Evolutionary conservation across 192 early-diverging fungal species (phyloP).

Genomic region (Coemansia sp.): DNA sequence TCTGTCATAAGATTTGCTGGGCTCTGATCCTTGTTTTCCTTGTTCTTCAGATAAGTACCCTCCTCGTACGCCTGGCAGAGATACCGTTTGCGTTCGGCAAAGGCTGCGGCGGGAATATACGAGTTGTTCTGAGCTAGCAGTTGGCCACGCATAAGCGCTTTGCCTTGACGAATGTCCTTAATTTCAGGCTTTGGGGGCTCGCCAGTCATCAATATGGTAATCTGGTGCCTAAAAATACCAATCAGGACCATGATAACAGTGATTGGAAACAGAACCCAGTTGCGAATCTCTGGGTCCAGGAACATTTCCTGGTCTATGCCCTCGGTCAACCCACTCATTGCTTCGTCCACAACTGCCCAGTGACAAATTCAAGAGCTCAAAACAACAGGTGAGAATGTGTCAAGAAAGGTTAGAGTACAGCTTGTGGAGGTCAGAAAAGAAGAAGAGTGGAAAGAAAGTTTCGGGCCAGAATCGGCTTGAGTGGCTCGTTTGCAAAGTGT

Average conservation of each 20-base stretch:
- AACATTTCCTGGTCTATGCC: constrained; percentile 61
- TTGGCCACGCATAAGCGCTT: constrained; percentile 73
- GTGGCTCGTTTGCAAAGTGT: too few relatives aligned
- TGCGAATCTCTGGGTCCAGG: constrained; percentile 76
- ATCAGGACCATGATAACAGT: constrained; percentile 97
- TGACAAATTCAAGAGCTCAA: background rate
- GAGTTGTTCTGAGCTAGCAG: constrained; percentile 66
- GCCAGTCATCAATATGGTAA: constrained; percentile 84
- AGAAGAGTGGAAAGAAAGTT: too few relatives aligned
- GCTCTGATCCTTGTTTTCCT: constrained; percentile 57
- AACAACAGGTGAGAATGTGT: background rate
- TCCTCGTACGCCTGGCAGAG: constrained; percentile 76
- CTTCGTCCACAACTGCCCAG: background rate
- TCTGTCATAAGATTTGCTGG: constrained; percentile 86
- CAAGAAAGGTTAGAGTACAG: background rate
- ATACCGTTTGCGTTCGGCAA: constrained; percentile 68
- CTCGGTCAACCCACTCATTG: constrained; percentile 42
- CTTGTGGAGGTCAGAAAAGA: background rate
- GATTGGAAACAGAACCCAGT: constrained; percentile 96
- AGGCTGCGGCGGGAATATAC: constrained; percentile 70
- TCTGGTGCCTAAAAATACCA: constrained; percentile 89
- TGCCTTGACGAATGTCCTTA: constrained; percentile 80
- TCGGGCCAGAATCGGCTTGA: too few relatives aligned
- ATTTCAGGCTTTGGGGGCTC: constrained; percentile 75
- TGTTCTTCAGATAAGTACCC: constrained; percentile 85